Base-by-base conservation (phyloP, 352 stramenopile genomes). In the Phytophthora colocasiae region DNA sequence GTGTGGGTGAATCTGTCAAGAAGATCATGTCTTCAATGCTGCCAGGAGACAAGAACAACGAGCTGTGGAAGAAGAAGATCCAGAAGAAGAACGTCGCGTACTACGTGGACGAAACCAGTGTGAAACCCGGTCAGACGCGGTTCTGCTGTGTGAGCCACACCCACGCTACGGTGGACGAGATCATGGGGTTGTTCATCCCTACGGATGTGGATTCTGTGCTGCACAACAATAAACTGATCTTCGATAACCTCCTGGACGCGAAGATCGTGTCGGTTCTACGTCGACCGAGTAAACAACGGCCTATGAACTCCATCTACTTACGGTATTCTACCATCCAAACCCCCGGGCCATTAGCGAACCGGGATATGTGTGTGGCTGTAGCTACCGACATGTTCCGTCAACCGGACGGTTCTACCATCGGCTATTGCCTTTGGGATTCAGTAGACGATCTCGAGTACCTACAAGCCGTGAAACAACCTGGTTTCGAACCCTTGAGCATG, bases 381-480 rank as follows among this genome's bases (percentile, higher is more conserved):
- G 69, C 74, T 14, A 78, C 73, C 4, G 63, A 81, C 31, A 58
- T 76, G 49, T 55, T 78, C 44, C 55, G 41, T 22, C 62, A 78
- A 58, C 48, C 75, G 22, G 59, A 82, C 27, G 71, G 77, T 17
- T 77, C 77, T 3, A 85, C 69, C 0, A 72, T 85, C 40, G 79
- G 77, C 65, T 88, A 88, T 50, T 88, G 77, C 26, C 74, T 88
- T 26, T 85, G 75, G 79, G 72, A 88, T 38, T 85, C 79, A 7
- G 63, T 88, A 22, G 69, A 82, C 15, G 63, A 72, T 40, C 24
- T 38, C 4, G 56, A 70, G 48, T 71, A 72, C 19, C 22, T 59
- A 0, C 44, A 52, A 1, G 52, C 48, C 14, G 38, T 52, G n/a
- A 63, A 62, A 14, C 63, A 54, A 2, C 59, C 65, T 10, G 56